phyloP scores from a whole-genome alignment of 1,284 basidiomycete species.

The Schizopora paradoxa region DNA sequence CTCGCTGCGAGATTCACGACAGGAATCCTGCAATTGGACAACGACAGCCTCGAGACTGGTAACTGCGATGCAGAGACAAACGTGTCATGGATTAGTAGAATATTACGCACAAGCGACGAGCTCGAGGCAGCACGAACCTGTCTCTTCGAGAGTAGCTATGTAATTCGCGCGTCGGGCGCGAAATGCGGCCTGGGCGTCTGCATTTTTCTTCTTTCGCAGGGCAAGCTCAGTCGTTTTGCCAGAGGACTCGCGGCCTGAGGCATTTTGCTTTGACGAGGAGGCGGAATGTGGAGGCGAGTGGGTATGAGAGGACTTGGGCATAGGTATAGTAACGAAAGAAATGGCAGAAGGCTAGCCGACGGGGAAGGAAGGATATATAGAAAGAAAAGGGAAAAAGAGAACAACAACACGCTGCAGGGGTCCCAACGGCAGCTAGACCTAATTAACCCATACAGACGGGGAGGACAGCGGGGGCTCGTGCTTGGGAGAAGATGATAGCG shows the following conservation, averaged over 20 bases:
- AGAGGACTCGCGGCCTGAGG: constrained; percentile 31
- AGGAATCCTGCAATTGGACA: constrained; percentile 74
- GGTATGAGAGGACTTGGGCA: constrained; percentile 16
- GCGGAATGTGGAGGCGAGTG: constrained; percentile 29
- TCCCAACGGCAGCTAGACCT: neutral
- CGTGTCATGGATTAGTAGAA: constrained; percentile 20
- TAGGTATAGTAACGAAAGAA: constrained; percentile 24
- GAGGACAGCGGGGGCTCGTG: constrained; percentile 21
- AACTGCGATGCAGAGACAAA: constrained; percentile 37
- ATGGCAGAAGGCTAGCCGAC: constrained; percentile 27
- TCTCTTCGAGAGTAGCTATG: constrained; percentile 82
- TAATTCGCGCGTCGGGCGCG: constrained; percentile 72
- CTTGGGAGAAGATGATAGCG: neutral
- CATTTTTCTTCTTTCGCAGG: constrained; percentile 79
- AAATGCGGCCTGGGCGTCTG: constrained; percentile 72
- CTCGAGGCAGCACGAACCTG: constrained; percentile 45
- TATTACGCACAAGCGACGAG: constrained; percentile 16
- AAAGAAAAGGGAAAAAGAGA: constrained; percentile 22
- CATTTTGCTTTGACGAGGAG: constrained; percentile 17
- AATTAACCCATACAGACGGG: constrained; percentile 3
- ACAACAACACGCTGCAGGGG: constrained; percentile 45
- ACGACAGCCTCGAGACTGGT: constrained; percentile 77
- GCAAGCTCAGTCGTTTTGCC: constrained; percentile 52
- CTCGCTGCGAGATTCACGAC: constrained; percentile 58
- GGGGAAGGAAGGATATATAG: constrained; percentile 25